phyloP scores from a whole-genome alignment of 2,329 filamentous ascomycete genomes.

The Scedosporium aurantiacum region DNA sequence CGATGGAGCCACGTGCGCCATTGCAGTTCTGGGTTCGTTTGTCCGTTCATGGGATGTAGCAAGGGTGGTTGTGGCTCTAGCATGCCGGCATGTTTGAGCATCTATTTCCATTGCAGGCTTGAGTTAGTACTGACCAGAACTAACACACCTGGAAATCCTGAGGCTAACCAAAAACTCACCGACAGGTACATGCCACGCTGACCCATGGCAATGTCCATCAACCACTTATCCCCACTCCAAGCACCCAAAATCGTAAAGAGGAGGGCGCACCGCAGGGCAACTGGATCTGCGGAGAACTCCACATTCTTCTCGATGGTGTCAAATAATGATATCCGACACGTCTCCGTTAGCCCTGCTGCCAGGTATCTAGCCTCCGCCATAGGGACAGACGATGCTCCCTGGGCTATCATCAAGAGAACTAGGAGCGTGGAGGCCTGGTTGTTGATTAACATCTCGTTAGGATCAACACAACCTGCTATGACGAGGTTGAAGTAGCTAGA shows the following conservation, averaged over 20 bases:
- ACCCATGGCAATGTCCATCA: constrained; percentile 67
- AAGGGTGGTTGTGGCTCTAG: constrained; percentile 40
- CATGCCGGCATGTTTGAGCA: constrained; percentile 60
- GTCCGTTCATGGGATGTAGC: constrained; percentile 30
- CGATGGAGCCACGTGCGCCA: constrained; percentile 57
- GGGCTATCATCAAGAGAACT: constrained; percentile 61
- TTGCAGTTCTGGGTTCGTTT: constrained; percentile 33
- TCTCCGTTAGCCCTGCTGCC: constrained; percentile 56
- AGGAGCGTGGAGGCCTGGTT: constrained; percentile 55
- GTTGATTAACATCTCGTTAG: constrained; percentile 56
- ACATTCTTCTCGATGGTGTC: constrained; percentile 63
- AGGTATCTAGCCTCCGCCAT: constrained; percentile 54
- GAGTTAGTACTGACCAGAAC: not conserved
- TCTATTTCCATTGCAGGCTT: constrained; percentile 25
- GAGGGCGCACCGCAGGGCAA: constrained; percentile 53
- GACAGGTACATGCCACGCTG: constrained; percentile 63
- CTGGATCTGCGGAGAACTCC: constrained; percentile 53
- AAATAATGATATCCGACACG: constrained; percentile 60
- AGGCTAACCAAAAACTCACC: constrained; percentile 23
- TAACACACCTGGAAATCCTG: not conserved
- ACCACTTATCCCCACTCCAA: constrained; percentile 68
- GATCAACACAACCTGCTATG: constrained; percentile 47
- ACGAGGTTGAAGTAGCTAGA: constrained; percentile 56
- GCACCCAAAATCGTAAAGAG: constrained; percentile 58
- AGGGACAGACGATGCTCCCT: constrained; percentile 56